Conservation (phyloP, 768 basidiomycete genomes). For the Xerocomellus intermedius region DNA sequence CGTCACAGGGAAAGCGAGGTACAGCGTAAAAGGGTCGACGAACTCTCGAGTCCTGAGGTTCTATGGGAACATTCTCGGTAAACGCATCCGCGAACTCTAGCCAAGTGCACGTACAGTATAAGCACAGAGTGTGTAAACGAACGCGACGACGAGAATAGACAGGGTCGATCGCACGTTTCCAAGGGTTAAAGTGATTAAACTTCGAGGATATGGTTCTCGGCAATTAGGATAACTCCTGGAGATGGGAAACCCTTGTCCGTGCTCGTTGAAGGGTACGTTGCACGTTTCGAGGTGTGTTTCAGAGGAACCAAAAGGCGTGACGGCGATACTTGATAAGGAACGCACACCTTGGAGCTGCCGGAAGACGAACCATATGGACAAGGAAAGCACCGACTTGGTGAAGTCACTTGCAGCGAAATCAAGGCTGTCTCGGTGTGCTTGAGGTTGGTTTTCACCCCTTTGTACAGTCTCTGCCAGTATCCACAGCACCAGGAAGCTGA, state of each 20-base stretch:
- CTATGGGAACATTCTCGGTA: slow-evolving; percentile 14
- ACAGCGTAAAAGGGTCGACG: slow-evolving; percentile 21
- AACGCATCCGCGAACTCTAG: not conserved
- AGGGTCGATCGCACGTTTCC: slow-evolving; percentile 13
- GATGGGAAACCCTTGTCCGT: slow-evolving; percentile 1
- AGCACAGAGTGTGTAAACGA: slow-evolving; percentile 14
- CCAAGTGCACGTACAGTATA: slow-evolving; percentile 19
- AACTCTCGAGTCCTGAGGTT: slow-evolving; percentile 16
- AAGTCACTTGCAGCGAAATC: slow-evolving; percentile 21
- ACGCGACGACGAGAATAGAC: slow-evolving; percentile 13
- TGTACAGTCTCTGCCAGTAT: slow-evolving; percentile 11
- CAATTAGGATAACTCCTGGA: not conserved
- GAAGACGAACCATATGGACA: slow-evolving; percentile 14
- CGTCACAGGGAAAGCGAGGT: slow-evolving; percentile 24
- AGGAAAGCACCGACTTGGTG: slow-evolving; percentile 16
- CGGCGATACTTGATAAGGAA: not conserved
- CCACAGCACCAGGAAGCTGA: slow-evolving; percentile 15
- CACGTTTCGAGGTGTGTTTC: slow-evolving; percentile 8
- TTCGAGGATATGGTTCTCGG: slow-evolving; percentile 5
- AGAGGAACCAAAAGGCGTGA: not conserved
- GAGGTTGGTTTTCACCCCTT: not conserved
- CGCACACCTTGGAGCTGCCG: not conserved
- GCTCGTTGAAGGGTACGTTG: slow-evolving; percentile 8
- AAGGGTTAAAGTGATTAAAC: not conserved
- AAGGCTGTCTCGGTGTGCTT: slow-evolving; percentile 7